phyloP scores from a whole-genome alignment of 805 yeast species.

The Vanderwaltozyma polyspora region DNA sequence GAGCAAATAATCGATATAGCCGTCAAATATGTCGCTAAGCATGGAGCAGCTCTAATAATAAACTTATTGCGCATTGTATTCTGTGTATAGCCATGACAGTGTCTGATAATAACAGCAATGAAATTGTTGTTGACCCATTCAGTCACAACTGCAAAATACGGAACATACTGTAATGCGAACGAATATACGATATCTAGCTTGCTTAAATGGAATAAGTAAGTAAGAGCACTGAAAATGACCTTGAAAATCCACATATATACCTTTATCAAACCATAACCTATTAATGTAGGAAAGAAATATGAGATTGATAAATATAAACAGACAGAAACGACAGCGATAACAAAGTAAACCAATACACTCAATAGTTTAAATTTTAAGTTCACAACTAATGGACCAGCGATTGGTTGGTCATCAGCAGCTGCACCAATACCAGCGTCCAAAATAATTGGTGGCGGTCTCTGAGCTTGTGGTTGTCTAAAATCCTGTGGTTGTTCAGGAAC shows the following conservation, averaged over 20 bases:
- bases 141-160: constrained; percentile 2
- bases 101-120: constrained; percentile 3
- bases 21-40: constrained; percentile 20
- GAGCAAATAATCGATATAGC: constrained; percentile 14
- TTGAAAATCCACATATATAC: constrained; percentile 9
- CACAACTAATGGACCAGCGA: constrained; percentile 16
- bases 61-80: constrained; percentile 15
- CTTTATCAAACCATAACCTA: constrained; percentile 29
- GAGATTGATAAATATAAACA: constrained; percentile 31
- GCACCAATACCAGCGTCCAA: neutral
- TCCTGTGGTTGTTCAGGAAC: constrained; percentile 6
- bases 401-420: constrained; percentile 3
- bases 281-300: constrained; percentile 38
- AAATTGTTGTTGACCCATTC: constrained; percentile 11
- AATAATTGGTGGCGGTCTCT: neutral
- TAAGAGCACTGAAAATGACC: constrained; percentile 8
- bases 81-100: constrained; percentile 12
- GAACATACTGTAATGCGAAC: constrained; percentile 2
- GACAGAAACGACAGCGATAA: constrained; percentile 21
- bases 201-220: constrained; percentile 5
- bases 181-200: constrained; percentile 2
- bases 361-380: constrained; percentile 16
- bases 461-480: constrained; percentile 1
- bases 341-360: constrained; percentile 16
- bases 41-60: constrained; percentile 20